A percentile compares a stretch with the other conserved stretches of the same genome.
Evolutionary conservation across 345 rosid genomes (phyloP).

Genomic region (Psidium guajava): DNA sequence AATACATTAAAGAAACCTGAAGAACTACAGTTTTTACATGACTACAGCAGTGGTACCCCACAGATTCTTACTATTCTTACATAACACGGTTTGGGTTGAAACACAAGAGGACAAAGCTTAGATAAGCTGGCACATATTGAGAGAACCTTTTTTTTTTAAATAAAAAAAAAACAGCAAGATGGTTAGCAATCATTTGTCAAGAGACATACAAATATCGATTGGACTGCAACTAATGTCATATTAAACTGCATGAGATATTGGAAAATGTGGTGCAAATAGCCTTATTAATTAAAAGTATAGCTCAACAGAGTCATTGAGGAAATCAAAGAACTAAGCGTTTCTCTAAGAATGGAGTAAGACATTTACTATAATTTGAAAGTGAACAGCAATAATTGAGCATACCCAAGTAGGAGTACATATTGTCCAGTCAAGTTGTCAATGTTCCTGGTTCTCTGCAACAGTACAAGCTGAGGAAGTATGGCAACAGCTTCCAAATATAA

Average conservation of each 20-base stretch:
- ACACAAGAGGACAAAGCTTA: background rate
- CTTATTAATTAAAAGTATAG: background rate
- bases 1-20: background rate
- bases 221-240: background rate
- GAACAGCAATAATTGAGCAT: background rate
- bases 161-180: background rate
- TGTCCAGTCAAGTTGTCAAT: conserved; percentile 78
- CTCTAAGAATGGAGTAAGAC: background rate
- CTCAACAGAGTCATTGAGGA: background rate
- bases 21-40: background rate
- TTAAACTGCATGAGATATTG: background rate
- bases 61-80: background rate
- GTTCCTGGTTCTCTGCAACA: conserved; percentile 70
- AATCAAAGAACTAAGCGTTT: background rate
- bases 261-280: background rate
- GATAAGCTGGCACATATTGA: background rate
- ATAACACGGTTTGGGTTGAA: background rate
- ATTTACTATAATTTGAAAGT: background rate
- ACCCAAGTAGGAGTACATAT: conserved; percentile 77
- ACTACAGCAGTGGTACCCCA: background rate
- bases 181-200: background rate
- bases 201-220: background rate
- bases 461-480: conserved; percentile 75
- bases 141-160: background rate
- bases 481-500: conserved; percentile 75